Percentiles rank a stretch among this genome's conserved stretches.
phyloP scores from a whole-genome alignment of 2,329 filamentous ascomycete species.

The Scedosporium boydii region DNA sequence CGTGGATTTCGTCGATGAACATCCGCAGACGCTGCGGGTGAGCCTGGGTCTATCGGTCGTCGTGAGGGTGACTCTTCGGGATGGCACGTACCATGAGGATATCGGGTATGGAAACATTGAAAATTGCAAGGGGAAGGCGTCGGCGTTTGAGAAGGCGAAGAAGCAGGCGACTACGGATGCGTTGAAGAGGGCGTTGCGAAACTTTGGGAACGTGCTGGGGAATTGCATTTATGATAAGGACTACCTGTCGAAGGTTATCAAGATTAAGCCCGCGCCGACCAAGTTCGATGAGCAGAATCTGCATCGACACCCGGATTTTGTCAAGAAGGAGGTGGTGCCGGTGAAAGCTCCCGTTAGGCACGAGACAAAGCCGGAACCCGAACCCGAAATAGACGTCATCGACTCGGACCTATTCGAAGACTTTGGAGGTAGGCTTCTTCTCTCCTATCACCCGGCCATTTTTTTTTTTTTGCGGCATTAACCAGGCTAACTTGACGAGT shows the following conservation, averaged over 20 bases:
- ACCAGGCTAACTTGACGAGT: conserved; percentile 15
- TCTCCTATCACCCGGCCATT: not conserved
- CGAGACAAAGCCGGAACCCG: not conserved
- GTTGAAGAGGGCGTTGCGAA: conserved; percentile 78
- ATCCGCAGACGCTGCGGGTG: conserved; percentile 65
- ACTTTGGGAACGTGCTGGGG: conserved; percentile 92
- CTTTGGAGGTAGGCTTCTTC: conserved; percentile 16
- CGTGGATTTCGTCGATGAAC: conserved; percentile 91
- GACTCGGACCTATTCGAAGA: conserved; percentile 10
- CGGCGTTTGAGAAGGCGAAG: conserved; percentile 96
- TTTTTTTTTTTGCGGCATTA: not conserved
- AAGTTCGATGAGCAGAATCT: conserved; percentile 71
- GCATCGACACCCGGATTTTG: conserved; percentile 71
- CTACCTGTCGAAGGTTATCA: conserved; percentile 82
- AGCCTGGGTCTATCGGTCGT: conserved; percentile 83
- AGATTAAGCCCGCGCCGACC: conserved; percentile 66
- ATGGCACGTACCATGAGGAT: conserved; percentile 97
- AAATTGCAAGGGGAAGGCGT: conserved; percentile 90
- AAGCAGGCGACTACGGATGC: conserved; percentile 96
- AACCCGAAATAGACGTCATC: not conserved
- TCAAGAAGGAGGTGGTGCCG: conserved; percentile 43
- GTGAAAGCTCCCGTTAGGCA: not conserved
- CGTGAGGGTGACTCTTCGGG: conserved; percentile 77
- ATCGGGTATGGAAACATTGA: conserved; percentile 95
- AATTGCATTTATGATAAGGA: conserved; percentile 98